Percentiles rank a stretch among this genome's conserved stretches.
Conservation (phyloP, 306 rosid genomes). For the Morella rubra region DNA sequence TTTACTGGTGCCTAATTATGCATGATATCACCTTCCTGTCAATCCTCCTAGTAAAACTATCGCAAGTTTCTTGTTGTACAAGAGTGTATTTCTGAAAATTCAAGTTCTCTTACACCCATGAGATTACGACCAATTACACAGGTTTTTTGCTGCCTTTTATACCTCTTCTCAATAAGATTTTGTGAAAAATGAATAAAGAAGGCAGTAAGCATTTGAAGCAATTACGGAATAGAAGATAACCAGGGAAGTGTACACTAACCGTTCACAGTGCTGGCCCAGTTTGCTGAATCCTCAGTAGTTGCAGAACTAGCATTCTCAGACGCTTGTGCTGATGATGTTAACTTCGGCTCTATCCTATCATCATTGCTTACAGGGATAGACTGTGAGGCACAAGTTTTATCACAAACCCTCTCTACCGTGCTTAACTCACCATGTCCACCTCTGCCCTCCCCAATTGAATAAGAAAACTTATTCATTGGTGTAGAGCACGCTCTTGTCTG, state of each 20-base stretch:
- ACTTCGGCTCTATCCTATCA: slow-evolving; percentile 49
- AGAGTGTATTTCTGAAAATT: slow-evolving; percentile 1
- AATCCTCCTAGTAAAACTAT: not conserved
- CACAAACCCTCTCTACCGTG: slow-evolving; percentile 37
- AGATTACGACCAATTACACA: not conserved
- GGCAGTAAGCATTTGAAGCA: slow-evolving; percentile 15
- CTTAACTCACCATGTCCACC: slow-evolving; percentile 31
- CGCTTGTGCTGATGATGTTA: slow-evolving; percentile 56
- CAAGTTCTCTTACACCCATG: slow-evolving; percentile 5
- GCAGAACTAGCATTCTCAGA: slow-evolving; percentile 49
- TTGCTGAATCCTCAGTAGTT: slow-evolving; percentile 65
- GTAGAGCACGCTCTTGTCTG: slow-evolving; percentile 40
- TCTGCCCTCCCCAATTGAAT: slow-evolving; percentile 36
- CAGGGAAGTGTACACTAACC: slow-evolving; percentile 41
- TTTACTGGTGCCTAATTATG: not conserved
- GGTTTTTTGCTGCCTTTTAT: not conserved
- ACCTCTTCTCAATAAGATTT: not conserved
- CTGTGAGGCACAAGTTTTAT: slow-evolving; percentile 38
- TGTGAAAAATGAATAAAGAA: slow-evolving; percentile 6
- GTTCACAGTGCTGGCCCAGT: slow-evolving; percentile 52
- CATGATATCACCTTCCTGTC: not conserved
- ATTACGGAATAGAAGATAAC: slow-evolving; percentile 2
- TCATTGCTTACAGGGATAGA: slow-evolving; percentile 43
- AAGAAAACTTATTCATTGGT: slow-evolving; percentile 34
- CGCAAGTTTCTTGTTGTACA: slow-evolving; percentile 7